These are phyloP conservation scores for Discostella stelligeroides DNA, from an alignment of 108 stramenopile genomes.

Conservation along the genomic window DNA sequence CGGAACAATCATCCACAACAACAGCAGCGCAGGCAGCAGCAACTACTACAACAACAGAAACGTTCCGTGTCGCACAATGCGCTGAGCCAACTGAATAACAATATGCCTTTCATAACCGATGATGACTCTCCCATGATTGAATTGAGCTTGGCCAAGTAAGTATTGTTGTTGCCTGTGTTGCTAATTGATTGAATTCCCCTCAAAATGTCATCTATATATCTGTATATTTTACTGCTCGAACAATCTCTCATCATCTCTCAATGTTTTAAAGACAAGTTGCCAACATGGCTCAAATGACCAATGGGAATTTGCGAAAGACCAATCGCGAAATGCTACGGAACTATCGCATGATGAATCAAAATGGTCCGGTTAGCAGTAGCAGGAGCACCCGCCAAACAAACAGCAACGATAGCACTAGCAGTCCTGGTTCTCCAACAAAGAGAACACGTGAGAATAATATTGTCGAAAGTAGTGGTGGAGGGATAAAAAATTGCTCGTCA, in stretches of 20 bases:
- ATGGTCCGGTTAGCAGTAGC: neutral
- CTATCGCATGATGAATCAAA: neutral
- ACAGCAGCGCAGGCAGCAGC: neutral
- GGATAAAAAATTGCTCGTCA: neutral
- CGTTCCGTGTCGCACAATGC: neutral
- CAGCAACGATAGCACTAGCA: no score
- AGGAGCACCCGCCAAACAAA: neutral
- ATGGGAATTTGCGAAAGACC: neutral
- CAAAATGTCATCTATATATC: no score
- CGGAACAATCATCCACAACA: constrained; percentile 2
- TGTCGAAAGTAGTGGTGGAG: no score
- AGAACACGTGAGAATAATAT: no score
- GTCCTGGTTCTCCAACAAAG: no score
- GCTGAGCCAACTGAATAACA: neutral
- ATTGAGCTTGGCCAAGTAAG: neutral
- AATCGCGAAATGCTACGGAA: constrained; percentile 1
- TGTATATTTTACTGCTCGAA: no score
- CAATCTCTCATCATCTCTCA: neutral
- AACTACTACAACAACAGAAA: neutral
- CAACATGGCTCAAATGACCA: constrained; percentile 2
- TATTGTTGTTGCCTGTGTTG: neutral
- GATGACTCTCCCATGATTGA: neutral
- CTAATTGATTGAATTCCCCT: neutral
- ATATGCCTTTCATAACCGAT: neutral
- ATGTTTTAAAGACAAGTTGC: neutral